Base-by-base conservation (phyloP, 768 basidiomycete genomes). In the Gymnopilus dilepis region DNA sequence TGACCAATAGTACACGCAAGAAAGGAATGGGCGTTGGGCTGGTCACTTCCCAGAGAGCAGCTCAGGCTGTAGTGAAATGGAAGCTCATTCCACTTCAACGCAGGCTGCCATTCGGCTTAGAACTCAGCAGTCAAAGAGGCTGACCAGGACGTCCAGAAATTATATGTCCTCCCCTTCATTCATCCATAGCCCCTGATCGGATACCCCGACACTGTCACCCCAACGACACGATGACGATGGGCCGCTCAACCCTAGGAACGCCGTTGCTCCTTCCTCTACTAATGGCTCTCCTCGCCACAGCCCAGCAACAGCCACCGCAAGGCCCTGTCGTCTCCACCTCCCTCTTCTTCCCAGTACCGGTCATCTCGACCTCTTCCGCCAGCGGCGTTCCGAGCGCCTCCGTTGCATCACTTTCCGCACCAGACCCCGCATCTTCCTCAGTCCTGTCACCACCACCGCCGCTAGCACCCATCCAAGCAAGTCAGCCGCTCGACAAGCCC, bases 401-500 rank as follows among this genome's bases (percentile, higher is more conserved):
- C 7, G 31, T 50, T 5, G 12, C 15, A 19, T 28, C 28, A 3
- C 12, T 28, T 5, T 50, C 28, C 8, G 47, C 47, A 5, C 31
- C 47, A 50, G 47, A 50, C 17, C 28, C 47, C 6, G 24, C 17
- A 50, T 31, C 28, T 17, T n/a, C 47, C 17, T 30, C 57, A 21
- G 34, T 30, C 42, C 34, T 48, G 6, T 37, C 57, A 12, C 13
- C 31, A 7, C 30, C 15, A 12, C 37, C 15, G 2, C 47, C 43
- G 12, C 33, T 30, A 31, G 12, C 17, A 30, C 12, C 17, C 5
- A 30, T 50, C 26, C 57, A 50, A 19, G 34, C 57, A 22, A 50
- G 33, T 30, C 57, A 58, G 45, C 57, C 57, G 15, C 45, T 58
- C 30, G 45, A 42, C 9, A 28, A n/a, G 9, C 47, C 47, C 7